Conservation (phyloP, 2,329 filamentous ascomycete species). For the Emergomyces pasteurianus region DNA sequence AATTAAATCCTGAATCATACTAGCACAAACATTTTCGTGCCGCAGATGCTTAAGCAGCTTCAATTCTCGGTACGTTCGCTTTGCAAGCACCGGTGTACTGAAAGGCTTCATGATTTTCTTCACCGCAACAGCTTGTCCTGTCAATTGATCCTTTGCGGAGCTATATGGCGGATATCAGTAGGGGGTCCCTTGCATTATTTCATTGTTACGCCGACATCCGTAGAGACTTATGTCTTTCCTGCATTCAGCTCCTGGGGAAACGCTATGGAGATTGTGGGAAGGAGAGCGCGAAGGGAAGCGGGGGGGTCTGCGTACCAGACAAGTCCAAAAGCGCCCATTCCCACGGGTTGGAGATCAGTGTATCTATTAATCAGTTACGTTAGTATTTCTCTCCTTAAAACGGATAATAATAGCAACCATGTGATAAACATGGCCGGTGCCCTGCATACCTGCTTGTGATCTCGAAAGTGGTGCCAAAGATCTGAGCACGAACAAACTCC, state of each 20-base stretch:
- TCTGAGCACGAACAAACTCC: conserved; percentile 98
- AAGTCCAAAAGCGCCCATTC: conserved; percentile 97
- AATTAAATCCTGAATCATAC: neutral
- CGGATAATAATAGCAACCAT: neutral
- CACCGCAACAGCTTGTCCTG: conserved; percentile 88
- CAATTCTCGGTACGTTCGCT: conserved; percentile 93
- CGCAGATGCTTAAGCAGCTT: conserved; percentile 94
- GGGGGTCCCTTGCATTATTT: neutral
- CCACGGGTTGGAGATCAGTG: conserved; percentile 93
- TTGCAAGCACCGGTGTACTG: conserved; percentile 95
- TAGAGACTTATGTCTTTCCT: neutral
- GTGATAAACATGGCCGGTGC: neutral
- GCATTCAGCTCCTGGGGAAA: neutral
- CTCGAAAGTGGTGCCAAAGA: conserved; percentile 99
- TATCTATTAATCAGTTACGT: conserved; percentile 47
- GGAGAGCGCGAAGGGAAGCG: neutral
- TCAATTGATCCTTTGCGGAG: conserved; percentile 96
- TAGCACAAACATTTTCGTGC: conserved; percentile 72
- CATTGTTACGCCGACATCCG: neutral
- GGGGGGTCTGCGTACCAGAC: conserved; percentile 60
- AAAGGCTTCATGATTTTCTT: conserved; percentile 99
- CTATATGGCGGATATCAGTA: conserved; percentile 36
- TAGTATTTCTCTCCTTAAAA: neutral
- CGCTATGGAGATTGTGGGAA: neutral
- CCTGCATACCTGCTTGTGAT: conserved; percentile 80